Evolutionary conservation across 2,329 filamentous ascomycete species (phyloP).

Genomic region (Cytospora leucostoma): DNA sequence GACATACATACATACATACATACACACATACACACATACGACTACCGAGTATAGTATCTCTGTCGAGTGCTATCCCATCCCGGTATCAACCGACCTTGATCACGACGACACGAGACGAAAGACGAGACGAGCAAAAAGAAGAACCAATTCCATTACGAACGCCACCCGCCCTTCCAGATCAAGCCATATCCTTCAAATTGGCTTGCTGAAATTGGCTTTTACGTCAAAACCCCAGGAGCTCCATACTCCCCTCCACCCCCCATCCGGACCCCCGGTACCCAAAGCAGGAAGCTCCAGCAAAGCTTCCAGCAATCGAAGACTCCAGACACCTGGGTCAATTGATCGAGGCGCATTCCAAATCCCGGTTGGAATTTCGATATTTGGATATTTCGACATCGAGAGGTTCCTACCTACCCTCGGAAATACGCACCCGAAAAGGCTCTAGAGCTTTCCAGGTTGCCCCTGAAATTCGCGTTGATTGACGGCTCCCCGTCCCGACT

Average conservation of each 20-base stretch:
- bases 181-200: not conserved
- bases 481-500: not conserved
- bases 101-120: slow-evolving; percentile 2
- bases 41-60: too few species aligned
- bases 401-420: not conserved
- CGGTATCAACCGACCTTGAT: not conserved
- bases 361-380: not conserved
- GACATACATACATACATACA: too few species aligned
- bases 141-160: not conserved
- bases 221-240: not conserved
- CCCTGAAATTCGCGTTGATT: not conserved
- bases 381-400: not conserved
- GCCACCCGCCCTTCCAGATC: not conserved
- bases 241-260: not conserved
- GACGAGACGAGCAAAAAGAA: not conserved
- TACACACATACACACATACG: not conserved
- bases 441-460: not conserved
- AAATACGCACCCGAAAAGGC: slow-evolving; percentile 2
- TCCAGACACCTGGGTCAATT: too few species aligned
- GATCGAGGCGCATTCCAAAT: not conserved
- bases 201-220: not conserved
- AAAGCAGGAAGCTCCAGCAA: not conserved
- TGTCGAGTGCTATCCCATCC: too few species aligned
- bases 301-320: too few species aligned
- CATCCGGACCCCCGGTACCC: too few species aligned